Evolutionary conservation across 208 protist species (phyloP).

Genomic region (Entamoeba invadens): DNA sequence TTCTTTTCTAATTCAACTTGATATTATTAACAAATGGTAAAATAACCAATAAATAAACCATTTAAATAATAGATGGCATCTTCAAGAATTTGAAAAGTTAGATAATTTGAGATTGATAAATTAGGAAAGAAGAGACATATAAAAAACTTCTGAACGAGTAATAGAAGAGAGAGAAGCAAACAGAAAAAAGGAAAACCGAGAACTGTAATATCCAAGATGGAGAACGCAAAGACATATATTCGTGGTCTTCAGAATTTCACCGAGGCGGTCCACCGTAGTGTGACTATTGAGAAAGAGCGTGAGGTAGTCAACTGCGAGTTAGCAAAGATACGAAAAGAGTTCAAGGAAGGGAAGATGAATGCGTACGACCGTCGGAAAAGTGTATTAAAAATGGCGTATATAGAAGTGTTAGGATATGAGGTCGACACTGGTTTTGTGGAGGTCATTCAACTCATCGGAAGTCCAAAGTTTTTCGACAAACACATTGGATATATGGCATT

Average conservation of each 20-base stretch:
- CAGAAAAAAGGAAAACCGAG: too few relatives aligned
- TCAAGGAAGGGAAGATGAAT: slow-evolving; percentile 56
- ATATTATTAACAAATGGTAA: too few relatives aligned
- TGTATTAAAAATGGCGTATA: slow-evolving; percentile 97
- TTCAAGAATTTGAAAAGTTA: too few relatives aligned
- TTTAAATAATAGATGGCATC: too few relatives aligned
- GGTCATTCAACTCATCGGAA: slow-evolving; percentile 78
- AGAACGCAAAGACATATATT: not conserved
- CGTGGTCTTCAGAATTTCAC: slow-evolving; percentile 27
- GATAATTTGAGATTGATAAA: too few relatives aligned
- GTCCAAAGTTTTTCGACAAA: slow-evolving; percentile 74
- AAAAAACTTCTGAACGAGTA: too few relatives aligned
- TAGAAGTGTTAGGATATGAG: slow-evolving; percentile 93
- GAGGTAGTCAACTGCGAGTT: slow-evolving; percentile 87
- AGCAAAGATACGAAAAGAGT: slow-evolving; percentile 88
- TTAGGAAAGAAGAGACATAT: too few relatives aligned
- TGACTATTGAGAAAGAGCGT: slow-evolving; percentile 70
- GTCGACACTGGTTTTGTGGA: slow-evolving; percentile 98
- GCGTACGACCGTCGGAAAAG: slow-evolving; percentile 95
- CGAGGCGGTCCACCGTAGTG: not conserved
- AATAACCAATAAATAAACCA: too few relatives aligned
- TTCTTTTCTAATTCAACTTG: too few relatives aligned
- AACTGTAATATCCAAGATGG: too few relatives aligned
- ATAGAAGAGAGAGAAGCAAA: too few relatives aligned
- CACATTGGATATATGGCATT: slow-evolving; percentile 83